phyloP scores from a whole-genome alignment of 2,329 filamentous ascomycete species.

The Exophiala oligosperma region DNA sequence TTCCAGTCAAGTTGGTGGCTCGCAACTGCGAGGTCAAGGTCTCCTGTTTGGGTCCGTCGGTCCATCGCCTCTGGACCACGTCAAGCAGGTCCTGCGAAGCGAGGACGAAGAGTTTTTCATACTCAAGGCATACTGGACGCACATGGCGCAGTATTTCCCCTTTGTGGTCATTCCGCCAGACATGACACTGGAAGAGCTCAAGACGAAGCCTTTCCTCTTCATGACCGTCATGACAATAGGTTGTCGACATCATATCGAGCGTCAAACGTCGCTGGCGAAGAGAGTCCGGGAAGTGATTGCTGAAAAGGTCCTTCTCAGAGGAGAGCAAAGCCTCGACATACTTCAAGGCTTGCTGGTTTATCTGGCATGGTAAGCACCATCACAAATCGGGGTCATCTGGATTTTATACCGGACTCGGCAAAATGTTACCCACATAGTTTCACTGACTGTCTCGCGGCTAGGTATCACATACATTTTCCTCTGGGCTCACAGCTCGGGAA shows the following conservation, averaged over 20 bases:
- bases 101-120: constrained; percentile 19
- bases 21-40: neutral
- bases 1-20: constrained; percentile 1
- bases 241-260: constrained; percentile 27
- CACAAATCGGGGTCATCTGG: neutral
- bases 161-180: constrained; percentile 29
- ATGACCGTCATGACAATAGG: constrained; percentile 35
- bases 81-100: constrained; percentile 8
- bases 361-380: constrained; percentile 35
- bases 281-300: constrained; percentile 33
- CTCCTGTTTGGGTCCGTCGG: neutral
- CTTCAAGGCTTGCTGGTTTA: constrained; percentile 42
- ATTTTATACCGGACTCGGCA: neutral
- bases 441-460: constrained; percentile 26
- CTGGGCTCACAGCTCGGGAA: constrained; percentile 33
- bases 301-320: constrained; percentile 34
- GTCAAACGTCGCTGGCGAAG: constrained; percentile 33
- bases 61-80: constrained; percentile 2
- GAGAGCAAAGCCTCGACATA: constrained; percentile 40
- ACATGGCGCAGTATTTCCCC: constrained; percentile 31
- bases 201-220: constrained; percentile 37
- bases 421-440: constrained; percentile 26
- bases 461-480: constrained; percentile 5
- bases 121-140: constrained; percentile 17
- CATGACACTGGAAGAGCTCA: constrained; percentile 22